phyloP scores from a whole-genome alignment of 371 early-diverging fungal species.

The Synchytrium microbalum region DNA sequence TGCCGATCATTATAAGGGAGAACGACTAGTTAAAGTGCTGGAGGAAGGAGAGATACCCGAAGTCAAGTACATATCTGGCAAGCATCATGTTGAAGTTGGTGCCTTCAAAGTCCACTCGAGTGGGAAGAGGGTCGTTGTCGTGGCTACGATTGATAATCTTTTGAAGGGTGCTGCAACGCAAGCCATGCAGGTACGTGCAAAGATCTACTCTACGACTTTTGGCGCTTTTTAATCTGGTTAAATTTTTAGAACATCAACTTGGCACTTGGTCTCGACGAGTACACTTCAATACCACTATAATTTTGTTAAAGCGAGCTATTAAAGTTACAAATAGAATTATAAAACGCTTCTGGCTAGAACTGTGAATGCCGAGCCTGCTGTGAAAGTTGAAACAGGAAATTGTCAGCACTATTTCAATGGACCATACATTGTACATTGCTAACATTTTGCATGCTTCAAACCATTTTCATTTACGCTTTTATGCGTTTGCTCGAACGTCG shows the following conservation, averaged over 20 bases:
- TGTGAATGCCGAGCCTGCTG: no score
- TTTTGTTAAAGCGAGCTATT: no score
- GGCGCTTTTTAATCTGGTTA: conserved; percentile 16
- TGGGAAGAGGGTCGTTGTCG: conserved; percentile 70
- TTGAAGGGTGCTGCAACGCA: conserved; percentile 96
- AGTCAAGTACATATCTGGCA: conserved; percentile 77
- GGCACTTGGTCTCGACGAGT: conserved; percentile 70
- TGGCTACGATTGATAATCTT: conserved; percentile 89
- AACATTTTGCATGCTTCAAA: no score
- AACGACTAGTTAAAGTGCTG: conserved; percentile 71
- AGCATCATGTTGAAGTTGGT: conserved; percentile 81
- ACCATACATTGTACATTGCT: no score
- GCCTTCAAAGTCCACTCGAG: conserved; percentile 78
- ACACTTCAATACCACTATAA: conserved; percentile 54
- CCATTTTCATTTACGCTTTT: no score
- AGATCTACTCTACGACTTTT: neutral
- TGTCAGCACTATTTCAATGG: no score
- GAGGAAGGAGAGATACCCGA: conserved; percentile 58
- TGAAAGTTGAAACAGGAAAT: no score
- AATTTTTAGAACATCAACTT: conserved; percentile 63
- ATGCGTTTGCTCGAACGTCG: no score
- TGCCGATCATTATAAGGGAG: conserved; percentile 60
- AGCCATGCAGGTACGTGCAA: conserved; percentile 63
- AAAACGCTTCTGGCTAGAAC: no score
- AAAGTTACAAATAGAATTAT: no score